These are phyloP conservation scores for Aspergillus kassunensis DNA, from an alignment of 495 filamentous ascomycete species.

Conservation along the genomic window DNA sequence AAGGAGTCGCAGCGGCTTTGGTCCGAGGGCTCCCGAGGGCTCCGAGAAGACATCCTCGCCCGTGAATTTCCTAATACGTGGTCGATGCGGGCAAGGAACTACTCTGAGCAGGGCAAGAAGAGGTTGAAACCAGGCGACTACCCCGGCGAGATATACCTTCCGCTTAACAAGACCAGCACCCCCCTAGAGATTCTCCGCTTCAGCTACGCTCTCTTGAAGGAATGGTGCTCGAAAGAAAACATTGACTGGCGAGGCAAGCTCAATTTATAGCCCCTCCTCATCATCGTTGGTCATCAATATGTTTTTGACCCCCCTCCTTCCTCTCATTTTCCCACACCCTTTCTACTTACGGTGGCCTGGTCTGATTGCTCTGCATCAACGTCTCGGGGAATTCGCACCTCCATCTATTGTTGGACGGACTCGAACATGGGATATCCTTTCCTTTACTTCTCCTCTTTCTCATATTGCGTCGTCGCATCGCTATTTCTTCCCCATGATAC, in stretches of 20 bases:
- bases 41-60: constrained; percentile 41
- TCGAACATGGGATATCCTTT: no score
- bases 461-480: background rate
- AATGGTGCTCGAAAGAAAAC: constrained; percentile 44
- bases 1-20: constrained; percentile 43
- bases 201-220: constrained; percentile 39
- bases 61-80: constrained; percentile 46
- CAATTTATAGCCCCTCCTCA: constrained; percentile 18
- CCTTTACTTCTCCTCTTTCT: constrained; percentile 5
- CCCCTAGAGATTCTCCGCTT: constrained; percentile 48
- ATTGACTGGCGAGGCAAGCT: constrained; percentile 40
- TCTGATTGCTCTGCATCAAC: constrained; percentile 4
- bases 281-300: background rate
- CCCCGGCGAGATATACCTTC: constrained; percentile 39
- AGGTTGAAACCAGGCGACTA: constrained; percentile 38
- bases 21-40: constrained; percentile 39
- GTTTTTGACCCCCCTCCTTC: background rate
- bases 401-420: no score
- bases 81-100: constrained; percentile 36
- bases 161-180: constrained; percentile 36
- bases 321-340: background rate
- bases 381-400: background rate
- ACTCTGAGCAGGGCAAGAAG: constrained; percentile 34
- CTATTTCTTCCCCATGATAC: constrained; percentile 33
- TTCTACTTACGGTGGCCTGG: background rate